These are phyloP conservation scores for Geotrichum australiense DNA, from an alignment of 1,139 yeast genomes.

Conservation along the genomic window DNA sequence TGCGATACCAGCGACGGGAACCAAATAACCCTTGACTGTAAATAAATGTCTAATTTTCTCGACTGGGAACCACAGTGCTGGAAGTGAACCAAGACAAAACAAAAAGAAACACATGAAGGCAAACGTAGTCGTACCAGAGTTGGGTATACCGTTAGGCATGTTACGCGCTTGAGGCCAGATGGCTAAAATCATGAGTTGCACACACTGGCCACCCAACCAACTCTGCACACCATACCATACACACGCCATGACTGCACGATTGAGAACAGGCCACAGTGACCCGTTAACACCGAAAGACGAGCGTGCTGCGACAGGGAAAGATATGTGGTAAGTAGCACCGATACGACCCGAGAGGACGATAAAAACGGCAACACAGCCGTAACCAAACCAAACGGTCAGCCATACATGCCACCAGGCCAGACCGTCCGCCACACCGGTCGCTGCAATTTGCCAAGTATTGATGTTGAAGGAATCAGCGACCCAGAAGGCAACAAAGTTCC, in stretches of 20 bases:
- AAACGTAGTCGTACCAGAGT: slow-evolving; percentile 55
- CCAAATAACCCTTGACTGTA: slow-evolving; percentile 66
- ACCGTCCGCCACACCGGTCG: slow-evolving; percentile 69
- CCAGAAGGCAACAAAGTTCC: slow-evolving; percentile 73
- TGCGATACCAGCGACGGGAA: slow-evolving; percentile 74
- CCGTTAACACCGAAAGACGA: slow-evolving; percentile 37
- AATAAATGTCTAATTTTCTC: slow-evolving; percentile 75
- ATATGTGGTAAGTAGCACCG: slow-evolving; percentile 36
- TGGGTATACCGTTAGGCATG: slow-evolving; percentile 42
- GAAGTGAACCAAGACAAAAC: slow-evolving; percentile 70
- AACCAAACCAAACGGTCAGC: slow-evolving; percentile 65
- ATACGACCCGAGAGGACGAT: slow-evolving; percentile 34
- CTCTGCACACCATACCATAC: slow-evolving; percentile 84
- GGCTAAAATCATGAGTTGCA: slow-evolving; percentile 47
- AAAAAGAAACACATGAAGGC: slow-evolving; percentile 67
- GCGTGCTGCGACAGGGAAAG: slow-evolving; percentile 37
- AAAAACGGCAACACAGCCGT: slow-evolving; percentile 30
- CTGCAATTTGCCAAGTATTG: slow-evolving; percentile 87
- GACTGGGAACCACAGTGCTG: slow-evolving; percentile 75
- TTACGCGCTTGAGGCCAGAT: slow-evolving; percentile 38
- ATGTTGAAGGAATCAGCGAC: slow-evolving; percentile 81
- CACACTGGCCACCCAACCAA: slow-evolving; percentile 77
- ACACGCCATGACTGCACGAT: slow-evolving; percentile 61
- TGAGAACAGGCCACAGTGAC: slow-evolving; percentile 35
- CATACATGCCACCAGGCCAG: slow-evolving; percentile 88